Evolutionary conservation across 225 moss, liverwort and hornwort species (phyloP).

Genomic region (Takakia lepidozioides): DNA sequence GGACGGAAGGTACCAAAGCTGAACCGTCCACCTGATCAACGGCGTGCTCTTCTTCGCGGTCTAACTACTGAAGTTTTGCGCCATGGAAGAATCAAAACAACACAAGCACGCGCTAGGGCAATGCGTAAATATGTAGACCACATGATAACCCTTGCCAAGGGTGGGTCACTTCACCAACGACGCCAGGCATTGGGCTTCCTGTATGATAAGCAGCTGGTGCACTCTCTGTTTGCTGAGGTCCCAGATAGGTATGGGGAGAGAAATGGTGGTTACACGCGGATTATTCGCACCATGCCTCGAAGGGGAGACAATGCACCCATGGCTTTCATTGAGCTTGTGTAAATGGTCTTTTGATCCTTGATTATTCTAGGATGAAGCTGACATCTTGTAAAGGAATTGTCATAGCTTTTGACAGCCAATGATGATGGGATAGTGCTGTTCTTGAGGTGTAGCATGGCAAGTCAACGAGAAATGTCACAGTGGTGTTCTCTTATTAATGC

Average conservation of each 20-base stretch:
- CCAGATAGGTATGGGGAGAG: conserved; percentile 90
- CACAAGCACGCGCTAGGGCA: conserved; percentile 78
- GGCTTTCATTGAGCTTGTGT: conserved; percentile 99
- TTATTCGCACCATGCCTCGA: conserved; percentile 96
- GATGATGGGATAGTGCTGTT: no score
- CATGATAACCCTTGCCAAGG: conserved; percentile 67
- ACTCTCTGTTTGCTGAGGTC: conserved; percentile 96
- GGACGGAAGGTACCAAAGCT: conserved; percentile 76
- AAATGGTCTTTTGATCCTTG: no score
- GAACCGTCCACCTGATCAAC: conserved; percentile 88
- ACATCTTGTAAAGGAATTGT: no score
- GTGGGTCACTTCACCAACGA: conserved; percentile 49
- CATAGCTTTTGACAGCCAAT: no score
- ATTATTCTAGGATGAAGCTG: no score
- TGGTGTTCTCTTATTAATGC: no score
- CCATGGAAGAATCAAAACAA: conserved; percentile 97
- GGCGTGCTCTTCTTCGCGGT: conserved; percentile 82
- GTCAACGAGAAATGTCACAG: no score
- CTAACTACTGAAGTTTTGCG: conserved; percentile 91
- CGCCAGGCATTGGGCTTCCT: conserved; percentile 81
- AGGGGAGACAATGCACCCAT: conserved; percentile 98
- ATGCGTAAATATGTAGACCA: conserved; percentile 98
- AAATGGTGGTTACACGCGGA: conserved; percentile 96
- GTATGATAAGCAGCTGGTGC: conserved; percentile 91
- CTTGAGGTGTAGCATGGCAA: no score